Evolutionary conservation across 2,329 filamentous ascomycete species (phyloP).

Genomic region (Zymoseptoria passerinii): DNA sequence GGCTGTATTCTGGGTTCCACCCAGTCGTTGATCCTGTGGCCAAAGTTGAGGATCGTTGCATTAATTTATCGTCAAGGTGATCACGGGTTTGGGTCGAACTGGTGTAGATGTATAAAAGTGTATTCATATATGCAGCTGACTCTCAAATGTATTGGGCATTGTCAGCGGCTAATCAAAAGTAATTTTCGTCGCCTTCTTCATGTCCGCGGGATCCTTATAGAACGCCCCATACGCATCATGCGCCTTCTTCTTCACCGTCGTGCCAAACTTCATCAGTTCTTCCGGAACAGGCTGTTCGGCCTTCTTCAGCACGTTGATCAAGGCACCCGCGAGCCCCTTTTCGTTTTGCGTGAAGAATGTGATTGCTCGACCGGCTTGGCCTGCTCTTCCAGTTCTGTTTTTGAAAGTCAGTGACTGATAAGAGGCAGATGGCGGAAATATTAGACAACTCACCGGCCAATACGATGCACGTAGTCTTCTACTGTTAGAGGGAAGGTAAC

Average conservation of each 20-base stretch:
- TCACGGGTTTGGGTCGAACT: too few relatives aligned
- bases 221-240: constrained; percentile 94
- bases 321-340: constrained; percentile 79
- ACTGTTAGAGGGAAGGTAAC: constrained; percentile 91
- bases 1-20: background rate
- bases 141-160: too few relatives aligned
- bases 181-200: constrained; percentile 82
- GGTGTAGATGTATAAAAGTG: too few relatives aligned
- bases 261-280: constrained; percentile 87
- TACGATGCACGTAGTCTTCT: constrained; percentile 95
- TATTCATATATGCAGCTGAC: too few relatives aligned
- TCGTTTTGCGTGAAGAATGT: constrained; percentile 94
- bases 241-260: constrained; percentile 97
- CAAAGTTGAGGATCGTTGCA: too few relatives aligned
- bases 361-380: constrained; percentile 78
- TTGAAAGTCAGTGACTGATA: background rate
- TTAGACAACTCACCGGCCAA: constrained; percentile 49
- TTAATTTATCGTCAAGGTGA: too few relatives aligned
- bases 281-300: constrained; percentile 87
- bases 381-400: constrained; percentile 76
- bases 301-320: constrained; percentile 92
- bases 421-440: background rate
- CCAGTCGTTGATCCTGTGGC: background rate
- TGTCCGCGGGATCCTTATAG: constrained; percentile 81
- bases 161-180: constrained; percentile 56